Percentiles rank a stretch among this genome's conserved stretches.
phyloP scores from a whole-genome alignment of 129 eudicot genomes.

The Scalesia atractyloides region DNA sequence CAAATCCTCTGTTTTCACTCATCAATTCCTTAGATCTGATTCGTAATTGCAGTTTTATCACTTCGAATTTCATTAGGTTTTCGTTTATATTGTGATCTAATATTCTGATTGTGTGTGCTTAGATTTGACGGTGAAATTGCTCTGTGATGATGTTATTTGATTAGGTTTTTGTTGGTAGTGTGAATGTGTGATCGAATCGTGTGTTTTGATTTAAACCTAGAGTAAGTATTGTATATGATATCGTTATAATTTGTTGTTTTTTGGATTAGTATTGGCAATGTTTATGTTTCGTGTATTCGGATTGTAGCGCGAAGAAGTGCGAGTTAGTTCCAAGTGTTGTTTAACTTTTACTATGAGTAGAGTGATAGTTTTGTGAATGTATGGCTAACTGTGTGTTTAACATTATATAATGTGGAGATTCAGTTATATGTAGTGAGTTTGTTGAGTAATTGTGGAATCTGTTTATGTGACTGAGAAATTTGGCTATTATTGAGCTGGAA shows the following conservation, averaged over 20 bases:
- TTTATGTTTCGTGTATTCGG: too few relatives aligned
- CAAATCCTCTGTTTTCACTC: too few relatives aligned
- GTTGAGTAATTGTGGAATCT: constrained; percentile 19
- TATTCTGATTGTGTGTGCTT: constrained; percentile 2
- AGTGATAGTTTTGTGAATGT: constrained; percentile 9
- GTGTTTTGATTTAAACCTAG: constrained; percentile 13
- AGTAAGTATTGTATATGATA: constrained; percentile 8
- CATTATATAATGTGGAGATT: constrained; percentile 15
- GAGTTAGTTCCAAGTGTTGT: constrained; percentile 7
- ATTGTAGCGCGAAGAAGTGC: too few relatives aligned
- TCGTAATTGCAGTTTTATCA: too few relatives aligned
- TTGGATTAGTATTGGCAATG: too few relatives aligned
- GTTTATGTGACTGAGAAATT: constrained; percentile 10
- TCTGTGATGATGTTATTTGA: neutral
- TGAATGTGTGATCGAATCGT: constrained; percentile 3
- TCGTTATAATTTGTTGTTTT: neutral
- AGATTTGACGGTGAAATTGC: constrained; percentile 6
- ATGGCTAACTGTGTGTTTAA: constrained; percentile 13
- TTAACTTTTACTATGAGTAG: constrained; percentile 18
- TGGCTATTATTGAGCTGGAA: neutral
- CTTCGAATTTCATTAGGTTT: too few relatives aligned
- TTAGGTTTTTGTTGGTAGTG: neutral
- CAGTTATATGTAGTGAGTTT: neutral
- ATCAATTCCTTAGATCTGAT: too few relatives aligned
- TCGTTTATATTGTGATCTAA: too few relatives aligned